Conservation (phyloP, 768 basidiomycete species). For the Holtermanniella nyarrowii region DNA sequence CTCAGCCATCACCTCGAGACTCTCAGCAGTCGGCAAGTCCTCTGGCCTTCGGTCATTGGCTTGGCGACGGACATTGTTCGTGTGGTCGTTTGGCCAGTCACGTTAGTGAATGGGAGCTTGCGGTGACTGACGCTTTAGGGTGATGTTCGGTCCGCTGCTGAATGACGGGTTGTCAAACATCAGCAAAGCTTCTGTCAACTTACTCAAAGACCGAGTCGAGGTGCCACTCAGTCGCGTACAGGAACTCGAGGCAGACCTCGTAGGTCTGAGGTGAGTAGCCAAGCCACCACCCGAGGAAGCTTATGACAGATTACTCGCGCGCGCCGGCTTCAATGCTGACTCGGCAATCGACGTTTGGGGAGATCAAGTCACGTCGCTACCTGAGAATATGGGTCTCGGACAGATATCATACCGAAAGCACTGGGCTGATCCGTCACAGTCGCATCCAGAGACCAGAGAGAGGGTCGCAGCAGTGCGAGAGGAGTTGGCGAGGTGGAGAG, state of each 20-base stretch:
- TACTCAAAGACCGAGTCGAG: slow-evolving; percentile 47
- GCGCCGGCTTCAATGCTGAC: slow-evolving; percentile 82
- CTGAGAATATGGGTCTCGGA: slow-evolving; percentile 16
- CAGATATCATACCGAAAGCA: slow-evolving; percentile 43
- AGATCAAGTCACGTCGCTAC: slow-evolving; percentile 30
- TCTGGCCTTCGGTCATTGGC: slow-evolving; percentile 68
- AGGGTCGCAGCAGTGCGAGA: slow-evolving; percentile 53
- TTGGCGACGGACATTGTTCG: slow-evolving; percentile 66
- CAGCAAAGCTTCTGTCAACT: slow-evolving; percentile 58
- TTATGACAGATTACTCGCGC: slow-evolving; percentile 65
- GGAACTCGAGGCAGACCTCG: slow-evolving; percentile 86
- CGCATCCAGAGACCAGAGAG: slow-evolving; percentile 60
- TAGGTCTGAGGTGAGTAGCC: slow-evolving; percentile 60
- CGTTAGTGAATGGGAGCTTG: slow-evolving; percentile 50
- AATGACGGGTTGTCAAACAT: slow-evolving; percentile 83
- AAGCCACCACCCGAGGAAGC: background rate
- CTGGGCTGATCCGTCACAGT: slow-evolving; percentile 44
- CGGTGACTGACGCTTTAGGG: slow-evolving; percentile 29
- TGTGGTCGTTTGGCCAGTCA: slow-evolving; percentile 73
- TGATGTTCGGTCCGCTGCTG: slow-evolving; percentile 72
- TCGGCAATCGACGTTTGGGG: slow-evolving; percentile 78
- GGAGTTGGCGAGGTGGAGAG: slow-evolving; percentile 65
- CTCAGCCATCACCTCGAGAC: slow-evolving; percentile 87
- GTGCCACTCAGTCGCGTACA: slow-evolving; percentile 68
- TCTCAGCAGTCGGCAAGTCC: slow-evolving; percentile 69